Evolutionary conservation across 1,284 basidiomycete species (phyloP).

Genomic region (Ceratobasidium sp.): DNA sequence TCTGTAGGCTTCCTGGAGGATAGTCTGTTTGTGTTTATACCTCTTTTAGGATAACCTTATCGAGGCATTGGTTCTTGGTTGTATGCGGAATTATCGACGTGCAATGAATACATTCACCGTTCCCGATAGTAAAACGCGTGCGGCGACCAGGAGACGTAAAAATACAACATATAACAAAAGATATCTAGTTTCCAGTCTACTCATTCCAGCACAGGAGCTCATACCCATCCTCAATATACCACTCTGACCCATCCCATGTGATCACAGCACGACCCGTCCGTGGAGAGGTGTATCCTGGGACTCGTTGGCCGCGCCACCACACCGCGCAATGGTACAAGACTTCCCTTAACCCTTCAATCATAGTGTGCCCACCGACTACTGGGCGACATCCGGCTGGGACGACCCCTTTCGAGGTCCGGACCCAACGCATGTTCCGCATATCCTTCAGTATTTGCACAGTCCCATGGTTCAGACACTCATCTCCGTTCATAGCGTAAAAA

Average conservation of each 20-base stretch:
- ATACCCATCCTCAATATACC: slow-evolving; percentile 32
- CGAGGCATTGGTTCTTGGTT: slow-evolving; percentile 21
- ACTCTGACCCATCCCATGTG: slow-evolving; percentile 31
- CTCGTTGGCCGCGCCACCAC: slow-evolving; percentile 40
- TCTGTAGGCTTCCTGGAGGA: slow-evolving; percentile 32
- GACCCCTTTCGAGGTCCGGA: slow-evolving; percentile 29
- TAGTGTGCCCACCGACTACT: slow-evolving; percentile 24
- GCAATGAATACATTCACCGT: slow-evolving; percentile 29
- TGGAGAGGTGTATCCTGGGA: slow-evolving; percentile 38
- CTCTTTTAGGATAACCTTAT: slow-evolving; percentile 23
- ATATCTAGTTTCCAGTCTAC: not conserved
- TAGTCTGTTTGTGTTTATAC: slow-evolving; percentile 37
- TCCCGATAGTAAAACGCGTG: not conserved
- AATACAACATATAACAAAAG: not conserved
- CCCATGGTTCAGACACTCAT: slow-evolving; percentile 7
- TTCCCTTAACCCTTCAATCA: slow-evolving; percentile 7
- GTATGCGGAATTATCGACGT: slow-evolving; percentile 29
- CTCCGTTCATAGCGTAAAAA: slow-evolving; percentile 19
- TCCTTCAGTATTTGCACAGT: slow-evolving; percentile 30
- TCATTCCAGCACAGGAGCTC: slow-evolving; percentile 40
- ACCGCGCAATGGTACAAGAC: slow-evolving; percentile 36
- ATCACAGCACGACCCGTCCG: slow-evolving; percentile 30
- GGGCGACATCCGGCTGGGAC: slow-evolving; percentile 35
- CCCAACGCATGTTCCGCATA: slow-evolving; percentile 35
- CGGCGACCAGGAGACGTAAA: not conserved